Percentiles rank a stretch among this genome's conserved stretches.
These are phyloP conservation scores for Lyophyllum atratum DNA, from an alignment of 768 basidiomycete species.

Conservation along the genomic window DNA sequence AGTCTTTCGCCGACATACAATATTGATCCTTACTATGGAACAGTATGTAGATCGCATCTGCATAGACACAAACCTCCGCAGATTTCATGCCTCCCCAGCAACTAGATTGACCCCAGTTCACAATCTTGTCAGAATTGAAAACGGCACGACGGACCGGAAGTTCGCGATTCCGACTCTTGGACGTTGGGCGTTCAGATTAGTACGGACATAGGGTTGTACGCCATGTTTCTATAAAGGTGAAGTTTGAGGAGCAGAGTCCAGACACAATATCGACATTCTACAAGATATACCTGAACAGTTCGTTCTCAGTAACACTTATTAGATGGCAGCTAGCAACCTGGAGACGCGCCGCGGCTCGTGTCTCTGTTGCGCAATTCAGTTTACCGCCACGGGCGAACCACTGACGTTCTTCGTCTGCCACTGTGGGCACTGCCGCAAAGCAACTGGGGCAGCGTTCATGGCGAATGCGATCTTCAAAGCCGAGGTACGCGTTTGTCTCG, in stretches of 20 bases:
- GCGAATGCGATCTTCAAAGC: constrained; percentile 36
- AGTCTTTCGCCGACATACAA: no score
- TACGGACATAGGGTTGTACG: no score
- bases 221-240: not conserved
- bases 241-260: not conserved
- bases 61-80: no score
- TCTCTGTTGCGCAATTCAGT: constrained; percentile 37
- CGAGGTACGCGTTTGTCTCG: constrained; percentile 25
- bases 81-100: no score
- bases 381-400: constrained; percentile 36
- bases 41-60: no score
- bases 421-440: constrained; percentile 44
- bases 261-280: not conserved
- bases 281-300: not conserved
- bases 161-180: no score
- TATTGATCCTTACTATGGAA: no score
- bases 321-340: not conserved
- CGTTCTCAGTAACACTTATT: not conserved
- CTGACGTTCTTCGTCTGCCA: constrained; percentile 41
- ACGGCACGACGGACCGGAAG: no score
- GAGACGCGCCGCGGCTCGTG: constrained; percentile 32
- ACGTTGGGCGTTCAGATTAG: no score
- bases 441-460: constrained; percentile 43
- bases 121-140: no score
- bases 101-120: no score